Conservation (phyloP, 306 rosid species). For the Geum urbanum region DNA sequence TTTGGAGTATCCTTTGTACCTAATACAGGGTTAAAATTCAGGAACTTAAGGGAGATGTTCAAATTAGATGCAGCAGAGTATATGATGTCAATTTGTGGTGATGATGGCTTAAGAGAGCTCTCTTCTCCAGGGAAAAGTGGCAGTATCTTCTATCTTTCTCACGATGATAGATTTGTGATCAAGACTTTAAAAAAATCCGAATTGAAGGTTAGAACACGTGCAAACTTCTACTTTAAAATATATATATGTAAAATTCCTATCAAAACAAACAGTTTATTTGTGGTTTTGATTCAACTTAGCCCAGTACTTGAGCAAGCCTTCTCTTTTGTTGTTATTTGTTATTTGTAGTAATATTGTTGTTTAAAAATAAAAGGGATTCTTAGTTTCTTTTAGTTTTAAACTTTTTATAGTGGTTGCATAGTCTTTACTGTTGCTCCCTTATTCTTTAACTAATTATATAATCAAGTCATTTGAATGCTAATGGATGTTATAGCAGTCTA, state of each 20-base stretch:
- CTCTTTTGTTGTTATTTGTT: background rate
- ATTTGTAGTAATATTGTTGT: background rate
- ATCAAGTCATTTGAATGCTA: background rate
- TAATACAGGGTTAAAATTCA: slow-evolving; percentile 31
- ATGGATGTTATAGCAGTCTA: background rate
- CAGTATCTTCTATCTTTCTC: slow-evolving; percentile 93
- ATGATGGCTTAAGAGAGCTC: slow-evolving; percentile 79
- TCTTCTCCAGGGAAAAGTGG: slow-evolving; percentile 98
- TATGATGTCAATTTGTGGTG: slow-evolving; percentile 99
- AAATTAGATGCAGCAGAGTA: slow-evolving; percentile 95
- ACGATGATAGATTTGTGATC: slow-evolving; percentile 90
- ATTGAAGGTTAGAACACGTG: slow-evolving; percentile 68
- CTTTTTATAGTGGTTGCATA: background rate
- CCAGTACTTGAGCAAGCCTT: background rate
- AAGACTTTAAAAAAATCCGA: slow-evolving; percentile 79
- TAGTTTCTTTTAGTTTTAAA: too few relatives aligned
- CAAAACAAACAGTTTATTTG: background rate
- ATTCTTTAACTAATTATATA: background rate
- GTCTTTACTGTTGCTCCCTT: slow-evolving; percentile 2
- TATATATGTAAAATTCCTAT: background rate
- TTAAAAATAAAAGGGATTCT: background rate
- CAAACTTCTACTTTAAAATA: background rate
- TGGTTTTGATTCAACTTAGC: background rate
- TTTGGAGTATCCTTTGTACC: slow-evolving; percentile 1
- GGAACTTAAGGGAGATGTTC: slow-evolving; percentile 99